Percentiles rank a stretch among this genome's conserved stretches.
Evolutionary conservation across 768 basidiomycete genomes (phyloP).

Genomic region (Butyriboletus loyo): DNA sequence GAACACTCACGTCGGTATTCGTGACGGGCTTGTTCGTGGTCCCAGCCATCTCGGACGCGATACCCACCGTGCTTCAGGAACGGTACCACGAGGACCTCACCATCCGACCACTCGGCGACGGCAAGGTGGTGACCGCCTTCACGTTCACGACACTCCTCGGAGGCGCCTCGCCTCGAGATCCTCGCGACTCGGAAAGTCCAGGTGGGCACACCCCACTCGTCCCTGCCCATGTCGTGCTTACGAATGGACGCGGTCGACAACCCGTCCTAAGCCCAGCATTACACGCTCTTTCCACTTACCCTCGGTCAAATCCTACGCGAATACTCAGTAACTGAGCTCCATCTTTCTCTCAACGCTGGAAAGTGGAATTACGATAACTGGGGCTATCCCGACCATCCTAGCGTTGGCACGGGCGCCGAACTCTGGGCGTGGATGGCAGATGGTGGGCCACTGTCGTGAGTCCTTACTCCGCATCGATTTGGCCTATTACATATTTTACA

Average conservation of each 20-base stretch:
- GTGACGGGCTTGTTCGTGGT: conserved; percentile 9
- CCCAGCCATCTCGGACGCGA: not conserved
- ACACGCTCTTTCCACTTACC: conserved; percentile 80
- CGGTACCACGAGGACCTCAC: conserved; percentile 48
- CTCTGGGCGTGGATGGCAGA: conserved; percentile 93
- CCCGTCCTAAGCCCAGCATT: conserved; percentile 66
- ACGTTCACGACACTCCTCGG: conserved; percentile 67
- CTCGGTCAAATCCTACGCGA: conserved; percentile 84
- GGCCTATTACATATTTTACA: not conserved
- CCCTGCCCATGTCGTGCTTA: not conserved
- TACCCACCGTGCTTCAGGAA: conserved; percentile 20
- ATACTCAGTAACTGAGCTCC: conserved; percentile 84
- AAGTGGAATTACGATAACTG: conserved; percentile 86
- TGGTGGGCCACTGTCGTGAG: conserved; percentile 48
- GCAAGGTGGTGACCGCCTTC: conserved; percentile 78
- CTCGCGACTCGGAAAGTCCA: conserved; percentile 41
- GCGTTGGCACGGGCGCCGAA: conserved; percentile 83
- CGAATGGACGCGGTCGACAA: not conserved
- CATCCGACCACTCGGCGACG: conserved; percentile 69
- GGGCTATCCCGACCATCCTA: conserved; percentile 75
- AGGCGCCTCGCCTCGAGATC: conserved; percentile 54
- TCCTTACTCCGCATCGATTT: not conserved
- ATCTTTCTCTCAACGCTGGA: conserved; percentile 87
- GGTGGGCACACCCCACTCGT: conserved; percentile 42
- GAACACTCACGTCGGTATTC: not conserved